Conservation (phyloP, 306 rosid genomes). For the Comarum palustre region DNA sequence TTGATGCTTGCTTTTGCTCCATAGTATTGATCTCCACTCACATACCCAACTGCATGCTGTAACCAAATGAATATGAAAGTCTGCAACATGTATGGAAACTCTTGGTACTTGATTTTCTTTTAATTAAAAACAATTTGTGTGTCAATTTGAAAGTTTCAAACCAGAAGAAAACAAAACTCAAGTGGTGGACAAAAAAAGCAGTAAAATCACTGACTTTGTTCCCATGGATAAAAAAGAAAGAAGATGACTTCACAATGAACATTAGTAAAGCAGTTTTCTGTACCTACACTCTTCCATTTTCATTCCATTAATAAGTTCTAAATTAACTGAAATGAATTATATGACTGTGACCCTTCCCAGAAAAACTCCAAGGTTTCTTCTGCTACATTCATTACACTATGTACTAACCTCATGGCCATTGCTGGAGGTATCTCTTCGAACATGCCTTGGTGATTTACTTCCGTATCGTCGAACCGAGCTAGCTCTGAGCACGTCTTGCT, state of each 20-base stretch:
- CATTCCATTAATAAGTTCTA: conserved; percentile 1
- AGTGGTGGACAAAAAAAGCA: conserved; percentile 5
- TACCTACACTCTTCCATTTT: conserved; percentile 9
- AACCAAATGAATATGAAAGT: conserved; percentile 27
- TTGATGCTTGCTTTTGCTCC: conserved; percentile 97
- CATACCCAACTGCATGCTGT: conserved; percentile 99
- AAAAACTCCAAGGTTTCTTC: conserved; percentile 2
- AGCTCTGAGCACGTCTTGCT: conserved; percentile 73
- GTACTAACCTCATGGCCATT: conserved; percentile 85
- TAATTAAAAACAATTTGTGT: background rate
- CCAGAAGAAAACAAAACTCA: conserved; percentile 6
- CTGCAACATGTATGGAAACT: conserved; percentile 13
- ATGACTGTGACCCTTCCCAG: conserved; percentile 10
- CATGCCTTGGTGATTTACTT: conserved; percentile 56
- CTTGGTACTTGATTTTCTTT: background rate
- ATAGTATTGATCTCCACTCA: conserved; percentile 75
- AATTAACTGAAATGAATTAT: conserved; percentile 10
- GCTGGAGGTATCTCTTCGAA: conserved; percentile 78
- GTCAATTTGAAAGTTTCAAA: conserved; percentile 8
- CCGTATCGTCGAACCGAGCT: conserved; percentile 73
- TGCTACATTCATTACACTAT: conserved; percentile 14
- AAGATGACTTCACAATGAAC: conserved; percentile 4
- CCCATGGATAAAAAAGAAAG: conserved; percentile 10
- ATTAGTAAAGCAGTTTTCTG: conserved; percentile 15
- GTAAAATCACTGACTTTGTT: conserved; percentile 15